These are phyloP conservation scores for Codiaeum variegatum DNA, from an alignment of 441 rosid species.

Conservation along the genomic window DNA sequence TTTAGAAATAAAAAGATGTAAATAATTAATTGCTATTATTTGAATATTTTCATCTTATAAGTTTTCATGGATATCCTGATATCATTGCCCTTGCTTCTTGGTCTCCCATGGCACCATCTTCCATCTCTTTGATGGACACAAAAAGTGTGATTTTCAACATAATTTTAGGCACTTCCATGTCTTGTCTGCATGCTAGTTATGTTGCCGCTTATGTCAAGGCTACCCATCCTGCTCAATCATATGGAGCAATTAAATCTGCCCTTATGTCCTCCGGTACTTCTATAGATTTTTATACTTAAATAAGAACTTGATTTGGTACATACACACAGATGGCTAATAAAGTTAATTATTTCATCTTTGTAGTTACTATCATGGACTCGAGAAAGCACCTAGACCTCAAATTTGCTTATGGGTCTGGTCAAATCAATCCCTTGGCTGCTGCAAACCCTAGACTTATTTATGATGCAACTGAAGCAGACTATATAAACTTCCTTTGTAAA, in stretches of 20 bases:
- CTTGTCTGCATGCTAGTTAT: slow-evolving; percentile 75
- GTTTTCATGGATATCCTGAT: slow-evolving; percentile 55
- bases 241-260: slow-evolving; percentile 69
- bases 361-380: slow-evolving; percentile 59
- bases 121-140: slow-evolving; percentile 36
- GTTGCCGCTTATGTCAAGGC: slow-evolving; percentile 62
- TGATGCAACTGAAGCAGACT: slow-evolving; percentile 54
- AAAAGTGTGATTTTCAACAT: slow-evolving; percentile 41
- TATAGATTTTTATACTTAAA: too few relatives aligned
- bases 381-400: slow-evolving; percentile 50
- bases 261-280: slow-evolving; percentile 64
- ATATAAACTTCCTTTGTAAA: slow-evolving; percentile 66
- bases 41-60: not conserved
- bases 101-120: slow-evolving; percentile 31
- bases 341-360: slow-evolving; percentile 7
- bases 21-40: not conserved
- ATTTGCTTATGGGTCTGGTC: slow-evolving; percentile 67
- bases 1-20: too few relatives aligned
- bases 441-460: slow-evolving; percentile 65
- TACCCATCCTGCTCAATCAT: slow-evolving; percentile 51
- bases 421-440: slow-evolving; percentile 48
- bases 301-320: not conserved
- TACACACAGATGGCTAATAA: not conserved
- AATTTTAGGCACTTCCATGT: slow-evolving; percentile 82
- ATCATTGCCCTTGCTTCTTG: slow-evolving; percentile 83